A percentile compares a stretch with the other conserved stretches of the same genome.
Evolutionary conservation across 805 yeast species (phyloP).

Genomic region (Ogataea corticis): DNA sequence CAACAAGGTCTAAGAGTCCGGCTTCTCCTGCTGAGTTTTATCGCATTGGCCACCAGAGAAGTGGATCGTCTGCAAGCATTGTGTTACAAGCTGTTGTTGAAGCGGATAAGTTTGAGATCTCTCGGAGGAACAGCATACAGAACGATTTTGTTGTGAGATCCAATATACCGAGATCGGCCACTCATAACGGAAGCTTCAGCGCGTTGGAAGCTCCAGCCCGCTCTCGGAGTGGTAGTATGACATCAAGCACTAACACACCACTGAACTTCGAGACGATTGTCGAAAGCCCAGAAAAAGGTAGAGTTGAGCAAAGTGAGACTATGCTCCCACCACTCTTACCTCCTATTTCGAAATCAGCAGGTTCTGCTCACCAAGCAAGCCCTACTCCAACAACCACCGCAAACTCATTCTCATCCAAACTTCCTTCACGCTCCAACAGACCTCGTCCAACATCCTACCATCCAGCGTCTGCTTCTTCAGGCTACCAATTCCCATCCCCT

Average conservation of each 20-base stretch:
- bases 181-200: conserved; percentile 19
- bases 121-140: conserved; percentile 34
- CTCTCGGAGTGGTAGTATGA: conserved; percentile 19
- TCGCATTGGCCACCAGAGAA: conserved; percentile 26
- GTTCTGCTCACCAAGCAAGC: conserved; percentile 10
- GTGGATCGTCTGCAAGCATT: conserved; percentile 56
- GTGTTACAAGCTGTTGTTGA: conserved; percentile 76
- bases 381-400: conserved; percentile 42
- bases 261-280: conserved; percentile 44
- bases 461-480: conserved; percentile 51
- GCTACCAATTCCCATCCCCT: conserved; percentile 26
- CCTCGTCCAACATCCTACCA: conserved; percentile 87
- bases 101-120: conserved; percentile 47
- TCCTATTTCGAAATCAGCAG: conserved; percentile 21
- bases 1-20: conserved; percentile 19
- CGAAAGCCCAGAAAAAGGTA: conserved; percentile 41
- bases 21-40: conserved; percentile 16
- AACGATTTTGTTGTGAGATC: conserved; percentile 18
- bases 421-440: conserved; percentile 44
- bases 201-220: conserved; percentile 8
- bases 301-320: conserved; percentile 5
- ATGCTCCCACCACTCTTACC: conserved; percentile 31
- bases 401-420: conserved; percentile 17
- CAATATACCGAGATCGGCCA: conserved; percentile 36
- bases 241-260: conserved; percentile 12